Evolutionary conservation across 2,329 filamentous ascomycete species (phyloP).

Genomic region (Penicillium freii): DNA sequence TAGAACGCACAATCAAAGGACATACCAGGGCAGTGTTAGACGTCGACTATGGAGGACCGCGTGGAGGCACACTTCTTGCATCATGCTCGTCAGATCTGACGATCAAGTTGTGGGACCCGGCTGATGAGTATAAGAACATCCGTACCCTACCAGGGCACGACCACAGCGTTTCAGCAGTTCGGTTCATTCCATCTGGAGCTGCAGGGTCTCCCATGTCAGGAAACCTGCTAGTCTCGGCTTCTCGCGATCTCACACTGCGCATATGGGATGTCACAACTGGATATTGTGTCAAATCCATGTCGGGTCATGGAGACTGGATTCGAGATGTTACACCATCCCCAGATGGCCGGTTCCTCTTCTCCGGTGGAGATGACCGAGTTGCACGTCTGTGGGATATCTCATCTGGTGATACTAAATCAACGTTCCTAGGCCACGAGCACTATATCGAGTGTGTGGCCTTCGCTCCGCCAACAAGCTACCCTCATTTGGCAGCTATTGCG

Average conservation of each 20-base stretch:
- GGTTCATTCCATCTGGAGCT: conserved; percentile 81
- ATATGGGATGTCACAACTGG: conserved; percentile 94
- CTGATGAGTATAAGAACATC: conserved; percentile 92
- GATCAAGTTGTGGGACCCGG: conserved; percentile 92
- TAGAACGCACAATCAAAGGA: conserved; percentile 86
- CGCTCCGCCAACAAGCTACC: conserved; percentile 75
- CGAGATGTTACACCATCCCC: conserved; percentile 78
- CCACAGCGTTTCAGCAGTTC: conserved; percentile 83
- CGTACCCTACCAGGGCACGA: conserved; percentile 87
- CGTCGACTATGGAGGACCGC: conserved; percentile 84
- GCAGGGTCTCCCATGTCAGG: conserved; percentile 74
- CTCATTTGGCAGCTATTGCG: conserved; percentile 72
- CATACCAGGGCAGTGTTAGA: conserved; percentile 87
- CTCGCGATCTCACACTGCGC: conserved; percentile 76
- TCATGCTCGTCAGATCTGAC: conserved; percentile 86
- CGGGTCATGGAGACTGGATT: conserved; percentile 87
- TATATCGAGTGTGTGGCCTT: conserved; percentile 81
- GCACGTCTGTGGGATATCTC: conserved; percentile 82
- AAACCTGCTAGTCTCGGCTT: conserved; percentile 82
- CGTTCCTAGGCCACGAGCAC: conserved; percentile 83
- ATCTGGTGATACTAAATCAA: conserved; percentile 70
- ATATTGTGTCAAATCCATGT: conserved; percentile 86
- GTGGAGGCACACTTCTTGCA: conserved; percentile 73
- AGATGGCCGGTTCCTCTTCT: conserved; percentile 80
- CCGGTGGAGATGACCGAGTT: conserved; percentile 78